Evolutionary conservation across 1,284 basidiomycete species (phyloP).

Genomic region (Ceratobasidium sp.): DNA sequence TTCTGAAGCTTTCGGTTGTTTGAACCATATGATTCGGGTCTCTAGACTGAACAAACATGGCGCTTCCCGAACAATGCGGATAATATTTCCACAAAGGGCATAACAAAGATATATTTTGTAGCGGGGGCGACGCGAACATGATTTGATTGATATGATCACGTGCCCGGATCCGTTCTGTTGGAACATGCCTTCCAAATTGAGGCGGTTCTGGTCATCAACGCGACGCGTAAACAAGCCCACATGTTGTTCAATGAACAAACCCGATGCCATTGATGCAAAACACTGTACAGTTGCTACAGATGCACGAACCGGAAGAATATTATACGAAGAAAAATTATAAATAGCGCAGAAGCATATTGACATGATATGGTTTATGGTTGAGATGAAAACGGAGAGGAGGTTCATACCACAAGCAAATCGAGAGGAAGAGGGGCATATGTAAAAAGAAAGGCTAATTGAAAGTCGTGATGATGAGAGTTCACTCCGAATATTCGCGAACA

Average conservation of each 20-base stretch:
- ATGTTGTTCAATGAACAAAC: slow-evolving; percentile 35
- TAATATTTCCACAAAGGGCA: slow-evolving; percentile 32
- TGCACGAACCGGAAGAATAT: slow-evolving; percentile 37
- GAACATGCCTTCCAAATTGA: slow-evolving; percentile 18
- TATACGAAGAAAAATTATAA: slow-evolving; percentile 42
- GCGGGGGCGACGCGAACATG: background rate
- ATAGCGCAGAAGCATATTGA: slow-evolving; percentile 41
- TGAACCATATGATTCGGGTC: background rate
- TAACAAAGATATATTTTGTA: slow-evolving; percentile 2
- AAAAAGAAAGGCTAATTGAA: slow-evolving; percentile 27
- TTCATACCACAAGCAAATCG: slow-evolving; percentile 23
- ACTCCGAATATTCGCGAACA: background rate
- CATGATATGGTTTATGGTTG: slow-evolving; percentile 17
- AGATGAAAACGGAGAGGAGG: slow-evolving; percentile 22
- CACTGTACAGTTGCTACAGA: slow-evolving; percentile 44
- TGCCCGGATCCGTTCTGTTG: background rate
- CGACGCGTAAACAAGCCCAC: slow-evolving; percentile 40
- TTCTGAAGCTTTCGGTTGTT: slow-evolving; percentile 29
- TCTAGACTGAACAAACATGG: slow-evolving; percentile 10
- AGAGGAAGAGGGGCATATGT: slow-evolving; percentile 17
- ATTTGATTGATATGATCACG: slow-evolving; percentile 10
- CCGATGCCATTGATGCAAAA: slow-evolving; percentile 44
- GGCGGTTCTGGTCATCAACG: slow-evolving; percentile 1
- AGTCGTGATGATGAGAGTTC: slow-evolving; percentile 32
- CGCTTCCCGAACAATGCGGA: background rate